phyloP scores from a whole-genome alignment of 1,139 yeast genomes.

The Hansenula sp. region DNA sequence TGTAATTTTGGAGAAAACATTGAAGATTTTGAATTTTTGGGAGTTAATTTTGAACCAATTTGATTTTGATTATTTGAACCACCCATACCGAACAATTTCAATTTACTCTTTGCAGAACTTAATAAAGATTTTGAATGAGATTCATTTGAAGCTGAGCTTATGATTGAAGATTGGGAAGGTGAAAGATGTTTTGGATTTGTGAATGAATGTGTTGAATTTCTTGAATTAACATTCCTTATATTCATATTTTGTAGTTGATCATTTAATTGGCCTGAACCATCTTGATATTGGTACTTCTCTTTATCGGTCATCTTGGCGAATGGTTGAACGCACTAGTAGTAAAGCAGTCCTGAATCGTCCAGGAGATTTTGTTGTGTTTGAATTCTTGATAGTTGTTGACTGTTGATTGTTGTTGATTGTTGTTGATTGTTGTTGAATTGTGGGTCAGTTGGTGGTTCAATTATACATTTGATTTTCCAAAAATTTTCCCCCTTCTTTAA shows the following conservation, averaged over 20 bases:
- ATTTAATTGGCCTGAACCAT: not conserved
- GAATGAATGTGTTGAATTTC: not conserved
- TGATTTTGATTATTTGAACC: conserved; percentile 1
- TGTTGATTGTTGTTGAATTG: too few relatives aligned
- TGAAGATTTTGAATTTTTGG: conserved; percentile 21
- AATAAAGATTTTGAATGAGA: conserved; percentile 2
- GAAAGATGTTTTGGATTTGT: not conserved
- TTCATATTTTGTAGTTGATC: conserved; percentile 1
- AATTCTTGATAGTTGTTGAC: too few relatives aligned
- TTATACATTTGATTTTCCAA: too few relatives aligned
- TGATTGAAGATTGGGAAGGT: not conserved
- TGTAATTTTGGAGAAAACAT: conserved; percentile 16
- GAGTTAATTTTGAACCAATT: conserved; percentile 14
- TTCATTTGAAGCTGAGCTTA: not conserved
- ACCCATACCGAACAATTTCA: conserved; percentile 11
- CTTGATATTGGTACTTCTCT: not conserved
- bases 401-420: too few relatives aligned
- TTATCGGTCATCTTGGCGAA: not conserved
- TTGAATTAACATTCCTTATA: conserved; percentile 2
- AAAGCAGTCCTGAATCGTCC: too few relatives aligned
- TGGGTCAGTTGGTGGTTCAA: too few relatives aligned
- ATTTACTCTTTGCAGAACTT: not conserved
- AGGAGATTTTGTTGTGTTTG: too few relatives aligned
- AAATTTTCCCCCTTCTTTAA: not conserved
- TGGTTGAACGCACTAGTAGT: too few relatives aligned